Evolutionary conservation across 306 rosid species (phyloP), one percentile per base, ranked within the genome.

Genomic region (Acacia melanoxylon): DNA sequence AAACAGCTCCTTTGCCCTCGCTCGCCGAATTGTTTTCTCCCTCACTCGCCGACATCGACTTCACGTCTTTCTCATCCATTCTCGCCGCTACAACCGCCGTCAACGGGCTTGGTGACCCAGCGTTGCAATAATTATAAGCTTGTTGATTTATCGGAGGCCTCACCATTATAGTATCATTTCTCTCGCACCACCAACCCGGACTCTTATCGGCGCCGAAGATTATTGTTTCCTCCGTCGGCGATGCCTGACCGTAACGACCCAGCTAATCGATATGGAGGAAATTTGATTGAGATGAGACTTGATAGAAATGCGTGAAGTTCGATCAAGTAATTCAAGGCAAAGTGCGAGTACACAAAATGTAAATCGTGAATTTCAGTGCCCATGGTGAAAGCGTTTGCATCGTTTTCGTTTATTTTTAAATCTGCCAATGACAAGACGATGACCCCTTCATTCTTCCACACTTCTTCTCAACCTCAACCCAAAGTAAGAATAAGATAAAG

Each of bases 151-250:
- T 49, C 81, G 58, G 25, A 54, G 45, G 56, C 72, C 65, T 19
- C 66, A n/a, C 77, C 81, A 3, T 33, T 67, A 35, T 65, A 17
- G 3, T 4, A 5, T 16, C 46, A 19, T 33, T 15, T 15, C 70
- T 31, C 70, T 79, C 86, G 58, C 80, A 77, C 87, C 89, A 74
- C 89, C 86, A 86, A 13, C 17, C 79, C 46, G 83, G 11, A 1
- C 42, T 54, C n/a, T 20, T 27, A 41, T 65, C 20, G 16, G 0
- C 13, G 45, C 72, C 37, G 51, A 35, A 20, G 31, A 54, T 1
- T 20, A 12, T 37, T 33, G n/a, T 46, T 37, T 74, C 89, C 24
- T 75, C 77, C 10, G 88, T 84, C 61, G 88, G 75, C 20, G 81
- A 62, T 5, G 83, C 72, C 62, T 33, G 78, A 51, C 58, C 41